Evolutionary conservation across 129 eudicot species (phyloP).

Genomic region (Rutidosis leptorrhynchoides): DNA sequence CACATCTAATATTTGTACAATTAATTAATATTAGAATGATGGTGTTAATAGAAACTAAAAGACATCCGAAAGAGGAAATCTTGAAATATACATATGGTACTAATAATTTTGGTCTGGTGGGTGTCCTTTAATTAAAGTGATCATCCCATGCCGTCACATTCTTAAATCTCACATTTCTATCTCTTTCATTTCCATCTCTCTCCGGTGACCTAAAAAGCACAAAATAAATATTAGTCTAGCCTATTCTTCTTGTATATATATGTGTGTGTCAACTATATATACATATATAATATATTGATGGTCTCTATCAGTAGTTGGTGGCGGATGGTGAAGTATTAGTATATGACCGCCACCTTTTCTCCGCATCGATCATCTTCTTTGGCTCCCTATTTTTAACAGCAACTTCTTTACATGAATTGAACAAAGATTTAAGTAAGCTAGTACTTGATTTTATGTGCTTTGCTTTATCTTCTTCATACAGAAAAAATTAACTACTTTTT

Average conservation of each 20-base stretch:
- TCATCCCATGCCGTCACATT: slow-evolving; percentile 44
- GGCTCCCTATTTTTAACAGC: slow-evolving; percentile 24
- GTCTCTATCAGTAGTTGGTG: slow-evolving; percentile 69
- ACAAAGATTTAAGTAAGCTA: slow-evolving; percentile 34
- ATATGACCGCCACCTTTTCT: slow-evolving; percentile 40
- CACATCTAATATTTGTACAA: too few species aligned
- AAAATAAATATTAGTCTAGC: slow-evolving; percentile 8
- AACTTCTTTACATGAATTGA: too few species aligned
- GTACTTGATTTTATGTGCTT: slow-evolving; percentile 1
- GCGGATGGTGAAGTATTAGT: slow-evolving; percentile 31
- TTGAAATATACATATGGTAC: slow-evolving; percentile 26
- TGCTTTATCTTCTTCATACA: slow-evolving; percentile 15
- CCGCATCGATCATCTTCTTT: slow-evolving; percentile 45
- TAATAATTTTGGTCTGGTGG: slow-evolving; percentile 37
- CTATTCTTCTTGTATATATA: too few species aligned
- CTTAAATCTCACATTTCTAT: slow-evolving; percentile 30
- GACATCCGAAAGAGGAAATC: slow-evolving; percentile 24
- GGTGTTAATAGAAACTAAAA: too few species aligned
- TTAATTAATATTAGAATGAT: too few species aligned
- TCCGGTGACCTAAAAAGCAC: slow-evolving; percentile 21
- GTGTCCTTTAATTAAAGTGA: slow-evolving; percentile 27
- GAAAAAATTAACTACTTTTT: background rate
- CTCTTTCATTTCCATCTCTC: slow-evolving; percentile 22
- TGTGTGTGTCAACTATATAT: slow-evolving; percentile 9
- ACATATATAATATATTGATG: background rate